These are phyloP conservation scores for Cladophialophora psammophila DNA, from an alignment of 2,329 filamentous ascomycete genomes.

Conservation along the genomic window DNA sequence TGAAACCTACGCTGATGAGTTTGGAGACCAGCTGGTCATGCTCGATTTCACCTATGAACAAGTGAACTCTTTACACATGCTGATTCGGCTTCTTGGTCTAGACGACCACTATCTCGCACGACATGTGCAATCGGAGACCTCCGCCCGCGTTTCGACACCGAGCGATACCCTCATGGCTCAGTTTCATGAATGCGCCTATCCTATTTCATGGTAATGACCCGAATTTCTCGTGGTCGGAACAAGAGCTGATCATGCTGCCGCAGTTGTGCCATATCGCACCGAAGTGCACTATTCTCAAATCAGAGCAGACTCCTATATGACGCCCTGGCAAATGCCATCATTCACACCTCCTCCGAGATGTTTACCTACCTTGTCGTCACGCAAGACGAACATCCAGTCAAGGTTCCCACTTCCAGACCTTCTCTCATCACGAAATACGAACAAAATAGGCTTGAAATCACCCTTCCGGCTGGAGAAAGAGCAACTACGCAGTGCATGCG, in stretches of 20 bases:
- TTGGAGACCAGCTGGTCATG: conserved; percentile 21
- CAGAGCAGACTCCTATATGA: conserved; percentile 17
- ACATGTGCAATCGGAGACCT: conserved; percentile 23
- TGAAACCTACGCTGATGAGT: conserved; percentile 21
- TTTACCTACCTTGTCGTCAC: conserved; percentile 21
- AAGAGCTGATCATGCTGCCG: conserved; percentile 11
- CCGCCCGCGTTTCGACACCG: conserved; percentile 10
- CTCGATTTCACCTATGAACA: conserved; percentile 31
- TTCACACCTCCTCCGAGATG: conserved; percentile 30
- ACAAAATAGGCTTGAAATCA: conserved; percentile 22
- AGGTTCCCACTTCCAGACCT: conserved; percentile 16
- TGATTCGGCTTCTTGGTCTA: conserved; percentile 27
- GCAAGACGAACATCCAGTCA: conserved; percentile 18
- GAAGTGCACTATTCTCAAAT: conserved; percentile 30
- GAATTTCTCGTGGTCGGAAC: conserved; percentile 8
- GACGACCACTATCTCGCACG: conserved; percentile 26
- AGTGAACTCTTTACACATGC: conserved; percentile 25
- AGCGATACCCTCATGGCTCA: conserved; percentile 18
- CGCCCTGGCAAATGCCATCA: conserved; percentile 11
- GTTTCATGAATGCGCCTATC: conserved; percentile 28
- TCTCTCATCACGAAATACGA: conserved; percentile 21
- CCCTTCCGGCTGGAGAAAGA: conserved; percentile 19
- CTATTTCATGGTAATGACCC: conserved; percentile 31
- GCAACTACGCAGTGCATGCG: conserved; percentile 23
- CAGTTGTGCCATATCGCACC: conserved; percentile 32